Conservation (phyloP, 1,139 yeast species). For the Hansenula lynferdii region DNA sequence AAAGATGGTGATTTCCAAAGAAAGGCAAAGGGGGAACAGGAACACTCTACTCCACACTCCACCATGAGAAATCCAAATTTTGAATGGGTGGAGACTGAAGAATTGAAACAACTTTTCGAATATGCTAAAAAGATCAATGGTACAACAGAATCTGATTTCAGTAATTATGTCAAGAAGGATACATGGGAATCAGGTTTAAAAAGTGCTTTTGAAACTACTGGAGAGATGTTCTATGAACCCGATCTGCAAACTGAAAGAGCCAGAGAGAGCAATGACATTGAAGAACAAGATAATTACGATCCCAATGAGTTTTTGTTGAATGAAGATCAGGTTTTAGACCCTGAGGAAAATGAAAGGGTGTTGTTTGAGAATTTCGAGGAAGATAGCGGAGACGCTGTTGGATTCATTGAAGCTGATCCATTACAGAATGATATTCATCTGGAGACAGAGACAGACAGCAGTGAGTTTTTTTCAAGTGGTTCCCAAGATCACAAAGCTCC, state of each 20-base stretch:
- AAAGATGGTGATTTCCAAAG: constrained; percentile 59
- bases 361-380: too few species aligned
- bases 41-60: constrained; percentile 22
- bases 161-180: constrained; percentile 13
- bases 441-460: constrained; percentile 1
- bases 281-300: constrained; percentile 14
- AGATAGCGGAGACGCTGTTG: too few species aligned
- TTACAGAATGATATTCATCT: too few species aligned
- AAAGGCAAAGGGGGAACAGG: constrained; percentile 30
- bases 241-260: constrained; percentile 9
- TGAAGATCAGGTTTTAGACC: constrained; percentile 11
- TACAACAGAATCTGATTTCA: constrained; percentile 5
- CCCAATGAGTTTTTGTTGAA: constrained; percentile 1
- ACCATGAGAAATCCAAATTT: constrained; percentile 7
- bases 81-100: constrained; percentile 38
- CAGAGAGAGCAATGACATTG: constrained; percentile 9
- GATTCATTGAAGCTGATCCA: too few species aligned
- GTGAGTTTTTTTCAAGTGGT: background rate
- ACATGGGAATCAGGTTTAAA: constrained; percentile 11
- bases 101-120: constrained; percentile 29
- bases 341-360: too few species aligned
- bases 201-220: constrained; percentile 19
- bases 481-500: background rate
- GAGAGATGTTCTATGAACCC: constrained; percentile 25
- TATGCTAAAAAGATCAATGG: constrained; percentile 22